Evolutionary conservation across 371 early-diverging fungal genomes (phyloP).

Genomic region (Syncephalastrum monosporum): DNA sequence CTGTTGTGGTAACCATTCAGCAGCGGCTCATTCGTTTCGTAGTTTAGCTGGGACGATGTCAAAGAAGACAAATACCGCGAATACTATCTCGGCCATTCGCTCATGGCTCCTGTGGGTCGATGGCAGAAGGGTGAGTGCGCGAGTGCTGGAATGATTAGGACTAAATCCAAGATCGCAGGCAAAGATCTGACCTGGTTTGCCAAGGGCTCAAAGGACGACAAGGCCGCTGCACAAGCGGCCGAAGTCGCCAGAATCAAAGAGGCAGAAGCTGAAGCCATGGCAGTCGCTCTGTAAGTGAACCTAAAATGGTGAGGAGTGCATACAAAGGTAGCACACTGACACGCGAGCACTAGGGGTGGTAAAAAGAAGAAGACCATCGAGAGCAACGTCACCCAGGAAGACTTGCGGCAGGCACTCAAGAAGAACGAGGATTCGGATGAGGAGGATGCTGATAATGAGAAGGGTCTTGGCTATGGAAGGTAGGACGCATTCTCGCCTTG

Average conservation of each 20-base stretch:
- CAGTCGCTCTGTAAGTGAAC: slow-evolving; percentile 67
- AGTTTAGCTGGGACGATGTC: slow-evolving; percentile 69
- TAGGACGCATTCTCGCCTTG: slow-evolving; percentile 7
- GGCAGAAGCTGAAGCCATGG: slow-evolving; percentile 80
- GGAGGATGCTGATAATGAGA: slow-evolving; percentile 35
- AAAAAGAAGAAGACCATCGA: slow-evolving; percentile 53
- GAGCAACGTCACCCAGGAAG: slow-evolving; percentile 57
- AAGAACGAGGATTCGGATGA: slow-evolving; percentile 40
- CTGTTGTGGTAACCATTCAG: neutral
- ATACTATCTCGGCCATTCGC: slow-evolving; percentile 85
- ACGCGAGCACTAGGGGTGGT: slow-evolving; percentile 38
- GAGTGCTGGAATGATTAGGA: neutral
- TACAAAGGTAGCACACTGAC: neutral
- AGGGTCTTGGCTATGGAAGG: slow-evolving; percentile 69
- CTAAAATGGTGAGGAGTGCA: neutral
- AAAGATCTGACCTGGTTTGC: slow-evolving; percentile 78
- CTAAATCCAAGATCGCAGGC: slow-evolving; percentile 39
- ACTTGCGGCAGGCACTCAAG: slow-evolving; percentile 55
- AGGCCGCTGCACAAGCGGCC: slow-evolving; percentile 20
- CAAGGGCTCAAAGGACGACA: slow-evolving; percentile 48
- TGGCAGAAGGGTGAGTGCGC: slow-evolving; percentile 53
- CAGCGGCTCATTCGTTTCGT: slow-evolving; percentile 7
- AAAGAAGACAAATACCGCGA: slow-evolving; percentile 84
- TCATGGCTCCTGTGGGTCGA: slow-evolving; percentile 80
- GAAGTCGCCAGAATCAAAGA: slow-evolving; percentile 71